Base-by-base conservation (phyloP, 169 alveolate species). In the Plasmodium gallinaceum region DNA sequence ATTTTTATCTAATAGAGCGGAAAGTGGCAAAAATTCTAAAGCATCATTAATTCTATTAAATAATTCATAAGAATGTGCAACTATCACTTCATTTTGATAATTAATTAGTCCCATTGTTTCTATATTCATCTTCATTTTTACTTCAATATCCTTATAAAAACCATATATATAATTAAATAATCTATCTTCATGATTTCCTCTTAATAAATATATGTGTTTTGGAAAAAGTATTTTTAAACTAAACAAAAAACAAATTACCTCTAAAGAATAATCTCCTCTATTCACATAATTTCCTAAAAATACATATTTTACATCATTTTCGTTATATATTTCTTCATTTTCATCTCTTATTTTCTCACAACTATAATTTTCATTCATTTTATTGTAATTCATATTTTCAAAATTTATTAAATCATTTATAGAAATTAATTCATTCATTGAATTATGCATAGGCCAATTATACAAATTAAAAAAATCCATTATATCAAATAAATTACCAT, bases 131-230 rank as follows among this genome's bases (percentile, higher is more conserved):
- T 96, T 24, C 97, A 90, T 83, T 98, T 92, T 54, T 86, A 72
- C 42, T 94, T 93, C 92, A 97, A 97, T 87, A 20, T 97, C 99
- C 51, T 96, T 98, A 26, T 97, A 95, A 75, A 97, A 96, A 20
- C 99, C 99, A 78, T 96, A 96, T 0, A 97, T 96, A 68, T 96
- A 93, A 66, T 97, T 97, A 32, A 97, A 96, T 93, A 97, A 93
- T 57, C 96, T 96, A 70, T 97, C 98, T 93, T 97, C 99, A 89
- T 97, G 99, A 80, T 97, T 97, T 0, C 99, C 99, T 90, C 99
- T 93, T n/a, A 97, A 91, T 61, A 97, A 74, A 85, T 96, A 98
- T n/a, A 97, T 95, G 80, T 96, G 97, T 37, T 94, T 96, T 9
- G 99, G 99, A 68, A 91, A 96, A 43, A 95, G 95, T 5, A 97